These are phyloP conservation scores for Leccinum obscurum DNA, from an alignment of 768 basidiomycete genomes.

Conservation along the genomic window DNA sequence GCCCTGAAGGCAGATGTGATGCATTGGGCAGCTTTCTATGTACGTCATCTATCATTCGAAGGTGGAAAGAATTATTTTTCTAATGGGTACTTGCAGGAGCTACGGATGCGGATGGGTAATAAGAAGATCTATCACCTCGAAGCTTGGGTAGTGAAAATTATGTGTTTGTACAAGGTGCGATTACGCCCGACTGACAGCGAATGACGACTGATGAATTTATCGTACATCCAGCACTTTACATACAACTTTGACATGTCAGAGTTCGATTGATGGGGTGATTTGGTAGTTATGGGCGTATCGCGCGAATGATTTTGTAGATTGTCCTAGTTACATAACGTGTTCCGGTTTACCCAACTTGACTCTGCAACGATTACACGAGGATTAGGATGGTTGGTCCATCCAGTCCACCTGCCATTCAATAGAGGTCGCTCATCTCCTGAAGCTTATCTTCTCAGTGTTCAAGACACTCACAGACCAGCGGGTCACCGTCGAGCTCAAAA, in stretches of 20 bases:
- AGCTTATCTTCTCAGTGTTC: slow-evolving; percentile 97
- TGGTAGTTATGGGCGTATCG: not conserved
- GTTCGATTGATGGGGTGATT: slow-evolving; percentile 25
- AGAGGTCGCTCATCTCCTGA: slow-evolving; percentile 13
- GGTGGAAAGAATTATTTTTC: not conserved
- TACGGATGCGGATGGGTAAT: slow-evolving; percentile 91
- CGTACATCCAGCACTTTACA: slow-evolving; percentile 29
- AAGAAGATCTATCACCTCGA: slow-evolving; percentile 97
- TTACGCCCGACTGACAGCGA: not conserved
- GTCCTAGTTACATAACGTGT: slow-evolving; percentile 3
- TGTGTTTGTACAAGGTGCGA: slow-evolving; percentile 83
- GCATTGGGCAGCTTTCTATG: slow-evolving; percentile 98
- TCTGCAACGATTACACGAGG: slow-evolving; percentile 1
- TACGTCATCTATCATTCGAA: slow-evolving; percentile 38
- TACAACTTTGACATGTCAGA: slow-evolving; percentile 37
- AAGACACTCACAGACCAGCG: slow-evolving; percentile 98
- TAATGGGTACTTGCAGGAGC: slow-evolving; percentile 56
- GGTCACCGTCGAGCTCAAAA: slow-evolving; percentile 97
- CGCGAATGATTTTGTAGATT: slow-evolving; percentile 1
- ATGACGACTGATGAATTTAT: not conserved
- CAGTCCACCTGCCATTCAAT: not conserved
- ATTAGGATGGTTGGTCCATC: slow-evolving; percentile 28
- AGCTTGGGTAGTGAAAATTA: slow-evolving; percentile 95
- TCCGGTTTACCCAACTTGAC: not conserved
- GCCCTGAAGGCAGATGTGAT: slow-evolving; percentile 88